phyloP scores from a whole-genome alignment of 148 eudicot genomes.

The Oxyria digyna region DNA sequence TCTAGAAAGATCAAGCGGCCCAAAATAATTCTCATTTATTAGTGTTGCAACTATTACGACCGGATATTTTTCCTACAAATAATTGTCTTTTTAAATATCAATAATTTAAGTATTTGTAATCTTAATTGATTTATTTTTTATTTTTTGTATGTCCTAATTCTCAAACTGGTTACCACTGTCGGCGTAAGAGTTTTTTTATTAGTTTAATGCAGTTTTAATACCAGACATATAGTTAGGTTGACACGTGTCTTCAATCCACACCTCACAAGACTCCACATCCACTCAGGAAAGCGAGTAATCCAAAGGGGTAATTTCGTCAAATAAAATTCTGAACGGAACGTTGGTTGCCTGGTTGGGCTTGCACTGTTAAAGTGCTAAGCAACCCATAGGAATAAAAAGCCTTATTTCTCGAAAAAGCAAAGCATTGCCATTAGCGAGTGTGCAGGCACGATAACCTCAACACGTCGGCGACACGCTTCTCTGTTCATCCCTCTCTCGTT shows the following conservation, averaged over 20 bases:
- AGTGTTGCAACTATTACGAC: no score
- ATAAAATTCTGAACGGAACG: neutral
- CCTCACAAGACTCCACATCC: neutral
- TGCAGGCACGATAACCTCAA: conserved; percentile 8
- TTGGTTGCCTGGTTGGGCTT: neutral
- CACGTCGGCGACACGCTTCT: conserved; percentile 4
- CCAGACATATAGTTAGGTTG: neutral
- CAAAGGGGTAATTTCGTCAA: neutral
- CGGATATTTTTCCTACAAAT: no score
- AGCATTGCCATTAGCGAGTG: neutral
- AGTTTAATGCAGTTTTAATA: no score
- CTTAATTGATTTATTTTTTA: no score
- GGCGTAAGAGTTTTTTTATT: no score
- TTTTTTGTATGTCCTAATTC: no score
- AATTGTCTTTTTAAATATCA: no score
- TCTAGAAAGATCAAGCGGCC: no score
- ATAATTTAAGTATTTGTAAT: no score
- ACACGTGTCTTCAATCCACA: neutral
- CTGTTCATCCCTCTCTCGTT: neutral
- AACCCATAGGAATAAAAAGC: neutral
- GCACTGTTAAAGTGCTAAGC: conserved; percentile 2
- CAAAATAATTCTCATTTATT: no score
- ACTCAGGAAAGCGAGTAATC: neutral
- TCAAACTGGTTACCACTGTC: no score
- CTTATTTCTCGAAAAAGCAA: neutral